A percentile compares a stretch with the other conserved stretches of the same genome.
Evolutionary conservation across 2,329 filamentous ascomycete species (phyloP).

Genomic region (Ophiocordyceps australis): DNA sequence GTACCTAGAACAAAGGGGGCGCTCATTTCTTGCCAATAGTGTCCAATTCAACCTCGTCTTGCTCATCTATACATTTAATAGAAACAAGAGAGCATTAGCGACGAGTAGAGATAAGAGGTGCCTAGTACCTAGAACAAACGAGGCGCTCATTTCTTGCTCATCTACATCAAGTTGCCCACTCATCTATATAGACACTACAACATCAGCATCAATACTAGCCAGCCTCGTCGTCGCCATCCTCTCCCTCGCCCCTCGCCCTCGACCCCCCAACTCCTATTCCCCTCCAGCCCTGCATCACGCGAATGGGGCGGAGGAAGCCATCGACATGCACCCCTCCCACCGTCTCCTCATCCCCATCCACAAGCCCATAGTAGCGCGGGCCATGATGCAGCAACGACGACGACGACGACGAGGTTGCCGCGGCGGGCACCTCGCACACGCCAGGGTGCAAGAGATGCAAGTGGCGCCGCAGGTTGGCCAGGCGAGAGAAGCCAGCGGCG

Average conservation of each 20-base stretch:
- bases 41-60: too few relatives aligned
- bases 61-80: too few relatives aligned
- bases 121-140: too few relatives aligned
- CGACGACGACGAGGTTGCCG: too few relatives aligned
- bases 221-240: constrained; percentile 2
- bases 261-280: constrained; percentile 4
- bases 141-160: too few relatives aligned
- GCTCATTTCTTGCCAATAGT: too few relatives aligned
- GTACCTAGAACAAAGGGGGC: too few relatives aligned
- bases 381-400: too few relatives aligned
- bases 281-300: constrained; percentile 26
- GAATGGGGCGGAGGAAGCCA: constrained; percentile 43
- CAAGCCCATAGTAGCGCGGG: too few relatives aligned
- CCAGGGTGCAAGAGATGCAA: constrained; percentile 19
- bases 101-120: too few relatives aligned
- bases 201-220: constrained; percentile 2
- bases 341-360: constrained; percentile 34
- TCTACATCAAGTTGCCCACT: too few relatives aligned
- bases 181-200: background rate
- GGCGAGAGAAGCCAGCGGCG: constrained; percentile 15
- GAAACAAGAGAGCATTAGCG: too few relatives aligned
- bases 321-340: constrained; percentile 48
- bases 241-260: background rate
- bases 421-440: constrained; percentile 13
- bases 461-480: constrained; percentile 18